Percentiles rank a stretch among this genome's conserved stretches.
These are phyloP conservation scores for Perilla frutescens DNA, from an alignment of 257 asterid genomes.

Conservation along the genomic window DNA sequence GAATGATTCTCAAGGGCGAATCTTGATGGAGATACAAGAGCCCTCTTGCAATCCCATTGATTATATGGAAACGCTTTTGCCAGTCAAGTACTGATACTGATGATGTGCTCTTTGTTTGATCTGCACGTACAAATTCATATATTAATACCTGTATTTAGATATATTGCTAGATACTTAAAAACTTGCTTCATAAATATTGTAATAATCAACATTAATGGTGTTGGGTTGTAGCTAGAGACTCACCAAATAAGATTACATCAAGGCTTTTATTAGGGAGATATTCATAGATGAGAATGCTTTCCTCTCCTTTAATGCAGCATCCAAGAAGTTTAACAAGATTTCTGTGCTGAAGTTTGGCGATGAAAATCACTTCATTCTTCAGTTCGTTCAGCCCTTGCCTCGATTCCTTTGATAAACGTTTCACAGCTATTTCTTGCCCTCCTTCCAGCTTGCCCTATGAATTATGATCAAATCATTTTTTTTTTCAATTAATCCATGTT, in stretches of 20 bases:
- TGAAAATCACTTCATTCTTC: constrained; percentile 39
- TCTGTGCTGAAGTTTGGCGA: constrained; percentile 44
- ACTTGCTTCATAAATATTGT: background rate
- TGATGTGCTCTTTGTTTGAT: constrained; percentile 15
- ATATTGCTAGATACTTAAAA: background rate
- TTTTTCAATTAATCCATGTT: background rate
- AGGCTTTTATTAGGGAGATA: constrained; percentile 36
- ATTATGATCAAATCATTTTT: background rate
- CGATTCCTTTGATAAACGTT: constrained; percentile 35
- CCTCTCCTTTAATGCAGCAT: constrained; percentile 34
- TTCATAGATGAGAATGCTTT: constrained; percentile 39
- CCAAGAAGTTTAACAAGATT: constrained; percentile 49
- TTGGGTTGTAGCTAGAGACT: background rate
- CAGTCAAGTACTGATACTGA: constrained; percentile 25
- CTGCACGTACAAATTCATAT: constrained; percentile 5
- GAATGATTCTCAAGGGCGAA: constrained; percentile 35
- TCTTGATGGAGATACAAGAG: constrained; percentile 40
- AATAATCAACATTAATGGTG: no score
- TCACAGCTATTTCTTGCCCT: constrained; percentile 47
- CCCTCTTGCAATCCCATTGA: constrained; percentile 39
- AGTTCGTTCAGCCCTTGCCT: constrained; percentile 33
- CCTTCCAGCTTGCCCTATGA: constrained; percentile 33
- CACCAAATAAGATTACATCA: constrained; percentile 31
- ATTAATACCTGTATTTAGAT: no score
- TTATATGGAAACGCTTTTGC: constrained; percentile 32